phyloP scores from a whole-genome alignment of 1,139 yeast species.

The Candida mesenterica region DNA sequence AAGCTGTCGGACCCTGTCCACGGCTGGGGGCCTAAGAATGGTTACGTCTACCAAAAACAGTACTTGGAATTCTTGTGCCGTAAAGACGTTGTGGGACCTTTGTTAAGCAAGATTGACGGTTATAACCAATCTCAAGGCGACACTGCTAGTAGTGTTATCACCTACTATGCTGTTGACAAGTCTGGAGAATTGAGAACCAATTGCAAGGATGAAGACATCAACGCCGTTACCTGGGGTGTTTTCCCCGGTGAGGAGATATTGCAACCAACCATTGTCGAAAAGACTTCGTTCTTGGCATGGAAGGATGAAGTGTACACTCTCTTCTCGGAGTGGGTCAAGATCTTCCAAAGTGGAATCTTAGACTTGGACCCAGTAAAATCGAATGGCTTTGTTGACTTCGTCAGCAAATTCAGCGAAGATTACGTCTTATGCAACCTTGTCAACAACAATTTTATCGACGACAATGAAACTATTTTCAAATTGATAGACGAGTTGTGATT shows the following conservation, averaged over 20 bases:
- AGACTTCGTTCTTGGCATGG: slow-evolving; percentile 89
- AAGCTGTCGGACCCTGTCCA: slow-evolving; percentile 66
- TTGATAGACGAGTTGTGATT: slow-evolving; percentile 29
- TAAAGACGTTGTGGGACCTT: slow-evolving; percentile 44
- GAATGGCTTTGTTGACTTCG: slow-evolving; percentile 34
- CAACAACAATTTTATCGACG: slow-evolving; percentile 74
- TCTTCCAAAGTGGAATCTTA: slow-evolving; percentile 41
- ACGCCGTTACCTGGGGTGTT: slow-evolving; percentile 98
- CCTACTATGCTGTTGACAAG: slow-evolving; percentile 77
- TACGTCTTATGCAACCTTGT: slow-evolving; percentile 85
- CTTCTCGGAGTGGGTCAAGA: slow-evolving; percentile 75
- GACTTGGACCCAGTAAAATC: slow-evolving; percentile 37
- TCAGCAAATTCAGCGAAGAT: slow-evolving; percentile 51
- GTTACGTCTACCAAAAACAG: slow-evolving; percentile 92
- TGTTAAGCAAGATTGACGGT: slow-evolving; percentile 36
- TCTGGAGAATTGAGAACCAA: slow-evolving; percentile 61
- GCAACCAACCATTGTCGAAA: slow-evolving; percentile 93
- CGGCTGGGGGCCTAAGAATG: slow-evolving; percentile 97
- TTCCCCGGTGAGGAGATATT: slow-evolving; percentile 90
- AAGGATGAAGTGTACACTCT: slow-evolving; percentile 91
- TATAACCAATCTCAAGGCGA: slow-evolving; percentile 41
- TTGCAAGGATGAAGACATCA: slow-evolving; percentile 73
- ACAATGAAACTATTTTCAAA: slow-evolving; percentile 47
- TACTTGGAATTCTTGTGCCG: slow-evolving; percentile 85
- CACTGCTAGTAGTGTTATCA: slow-evolving; percentile 44